Conservation (phyloP, 139 green algal genomes). For the Chlamydomonas incerta region DNA sequence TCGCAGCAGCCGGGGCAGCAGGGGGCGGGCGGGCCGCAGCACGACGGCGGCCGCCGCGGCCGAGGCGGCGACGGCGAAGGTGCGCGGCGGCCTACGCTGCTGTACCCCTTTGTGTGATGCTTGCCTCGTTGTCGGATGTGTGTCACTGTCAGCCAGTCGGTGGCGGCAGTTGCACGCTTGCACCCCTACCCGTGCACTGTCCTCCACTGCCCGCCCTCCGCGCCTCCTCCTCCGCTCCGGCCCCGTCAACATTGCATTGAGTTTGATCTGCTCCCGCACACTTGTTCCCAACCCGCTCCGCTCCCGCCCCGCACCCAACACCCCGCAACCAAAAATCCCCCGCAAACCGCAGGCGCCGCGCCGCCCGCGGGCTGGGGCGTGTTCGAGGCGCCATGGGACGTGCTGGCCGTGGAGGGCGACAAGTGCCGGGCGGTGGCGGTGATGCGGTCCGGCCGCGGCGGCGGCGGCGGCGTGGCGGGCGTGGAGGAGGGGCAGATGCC, state of each 20-base stretch:
- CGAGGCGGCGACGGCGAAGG: not conserved
- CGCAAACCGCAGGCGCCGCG: not conserved
- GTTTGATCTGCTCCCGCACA: not conserved
- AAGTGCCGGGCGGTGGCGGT: conserved; percentile 16
- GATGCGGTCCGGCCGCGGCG: not conserved
- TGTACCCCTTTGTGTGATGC: too few species aligned
- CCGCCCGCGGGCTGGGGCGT: conserved; percentile 7
- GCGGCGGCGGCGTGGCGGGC: not conserved
- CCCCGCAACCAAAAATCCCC: not conserved
- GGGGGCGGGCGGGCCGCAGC: too few species aligned
- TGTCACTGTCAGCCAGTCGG: too few species aligned
- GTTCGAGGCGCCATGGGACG: conserved; percentile 34
- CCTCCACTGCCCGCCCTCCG: too few species aligned
- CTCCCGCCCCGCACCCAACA: not conserved
- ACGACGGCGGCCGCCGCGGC: too few species aligned
- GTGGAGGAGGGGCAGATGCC: conserved; percentile 14
- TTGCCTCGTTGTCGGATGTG: too few species aligned
- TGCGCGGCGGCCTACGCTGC: too few species aligned
- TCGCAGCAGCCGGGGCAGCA: not conserved
- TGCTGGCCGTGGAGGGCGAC: conserved; percentile 38
- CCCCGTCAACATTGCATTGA: too few species aligned
- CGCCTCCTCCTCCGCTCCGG: too few species aligned
- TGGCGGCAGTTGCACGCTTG: too few species aligned
- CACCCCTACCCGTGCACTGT: too few species aligned
- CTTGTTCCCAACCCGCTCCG: not conserved